Percentiles rank a stretch among this genome's conserved stretches.
Conservation (phyloP, 768 basidiomycete species). For the Nevesoporus exiguus region DNA sequence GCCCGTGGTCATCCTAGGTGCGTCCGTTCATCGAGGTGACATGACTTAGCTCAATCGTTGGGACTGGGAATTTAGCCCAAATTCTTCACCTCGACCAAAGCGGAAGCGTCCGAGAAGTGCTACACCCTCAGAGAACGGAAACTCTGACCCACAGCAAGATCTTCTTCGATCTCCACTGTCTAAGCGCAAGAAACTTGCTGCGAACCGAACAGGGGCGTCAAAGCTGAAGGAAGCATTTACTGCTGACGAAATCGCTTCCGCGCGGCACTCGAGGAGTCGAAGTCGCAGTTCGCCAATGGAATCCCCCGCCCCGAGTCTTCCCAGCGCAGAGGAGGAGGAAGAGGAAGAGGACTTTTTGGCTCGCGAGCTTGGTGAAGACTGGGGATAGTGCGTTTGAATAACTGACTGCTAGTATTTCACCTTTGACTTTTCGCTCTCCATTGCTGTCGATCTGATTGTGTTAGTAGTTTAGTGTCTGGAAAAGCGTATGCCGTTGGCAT, state of each 20-base stretch:
- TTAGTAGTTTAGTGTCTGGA: slow-evolving; percentile 17
- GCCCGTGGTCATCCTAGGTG: slow-evolving; percentile 45
- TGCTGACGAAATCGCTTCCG: slow-evolving; percentile 45
- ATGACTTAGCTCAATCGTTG: slow-evolving; percentile 5
- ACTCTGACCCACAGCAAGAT: slow-evolving; percentile 38
- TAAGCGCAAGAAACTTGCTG: slow-evolving; percentile 75
- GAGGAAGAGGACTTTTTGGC: slow-evolving; percentile 82
- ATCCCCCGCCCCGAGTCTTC: slow-evolving; percentile 8
- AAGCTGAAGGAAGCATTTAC: slow-evolving; percentile 65
- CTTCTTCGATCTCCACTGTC: slow-evolving; percentile 64
- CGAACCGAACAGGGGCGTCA: slow-evolving; percentile 62
- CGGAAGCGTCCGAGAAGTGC: slow-evolving; percentile 71
- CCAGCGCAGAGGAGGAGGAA: slow-evolving; percentile 39
- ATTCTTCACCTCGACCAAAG: slow-evolving; percentile 42
- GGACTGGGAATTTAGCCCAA: slow-evolving; percentile 32
- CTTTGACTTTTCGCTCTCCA: slow-evolving; percentile 2
- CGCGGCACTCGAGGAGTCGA: slow-evolving; percentile 20
- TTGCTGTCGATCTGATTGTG: slow-evolving; percentile 22
- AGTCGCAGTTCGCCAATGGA: slow-evolving; percentile 18
- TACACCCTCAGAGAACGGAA: slow-evolving; percentile 63
- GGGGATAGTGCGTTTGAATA: slow-evolving; percentile 48
- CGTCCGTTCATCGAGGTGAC: slow-evolving; percentile 24
- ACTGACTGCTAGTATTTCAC: not conserved
- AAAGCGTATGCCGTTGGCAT: not conserved
- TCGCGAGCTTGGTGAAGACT: slow-evolving; percentile 73